phyloP scores from a whole-genome alignment of 2,329 filamentous ascomycete species.

The Fusarium sp. region DNA sequence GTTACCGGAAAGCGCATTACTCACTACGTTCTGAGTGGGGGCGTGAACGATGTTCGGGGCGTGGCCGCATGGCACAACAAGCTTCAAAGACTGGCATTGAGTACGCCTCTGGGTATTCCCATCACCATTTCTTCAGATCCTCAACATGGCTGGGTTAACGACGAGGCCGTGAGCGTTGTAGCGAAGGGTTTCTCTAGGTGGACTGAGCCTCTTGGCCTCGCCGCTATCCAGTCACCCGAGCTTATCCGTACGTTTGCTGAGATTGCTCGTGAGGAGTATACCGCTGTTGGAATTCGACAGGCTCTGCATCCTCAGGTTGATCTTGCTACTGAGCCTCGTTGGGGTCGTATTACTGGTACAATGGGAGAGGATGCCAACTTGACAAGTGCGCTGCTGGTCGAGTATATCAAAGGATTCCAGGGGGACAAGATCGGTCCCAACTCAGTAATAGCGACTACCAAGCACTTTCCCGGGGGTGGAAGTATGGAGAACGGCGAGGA shows the following conservation, averaged over 20 bases:
- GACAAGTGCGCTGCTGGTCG: conserved; percentile 54
- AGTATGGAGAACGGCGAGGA: conserved; percentile 64
- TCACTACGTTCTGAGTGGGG: conserved; percentile 63
- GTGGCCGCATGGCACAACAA: conserved; percentile 58
- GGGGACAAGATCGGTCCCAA: conserved; percentile 58
- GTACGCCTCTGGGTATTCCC: conserved; percentile 63
- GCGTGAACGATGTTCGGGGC: conserved; percentile 55
- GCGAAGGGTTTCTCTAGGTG: conserved; percentile 63
- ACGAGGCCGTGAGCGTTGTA: neutral
- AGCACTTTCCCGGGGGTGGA: conserved; percentile 67
- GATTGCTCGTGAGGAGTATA: conserved; percentile 62
- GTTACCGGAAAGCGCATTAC: conserved; percentile 49
- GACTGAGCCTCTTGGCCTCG: conserved; percentile 65
- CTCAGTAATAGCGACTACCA: conserved; percentile 63
- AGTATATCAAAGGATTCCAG: conserved; percentile 64
- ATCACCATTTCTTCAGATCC: conserved; percentile 64
- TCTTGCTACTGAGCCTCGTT: conserved; percentile 64
- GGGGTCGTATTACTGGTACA: conserved; percentile 61
- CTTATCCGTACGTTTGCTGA: conserved; percentile 63
- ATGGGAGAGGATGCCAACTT: conserved; percentile 64
- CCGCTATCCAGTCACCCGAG: conserved; percentile 60
- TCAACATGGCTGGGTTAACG: conserved; percentile 60
- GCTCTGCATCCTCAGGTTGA: conserved; percentile 66
- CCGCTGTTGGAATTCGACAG: conserved; percentile 58
- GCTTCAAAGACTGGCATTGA: conserved; percentile 58